phyloP scores from a whole-genome alignment of 164 flowering plant species.

The Nymphaea thermarum region DNA sequence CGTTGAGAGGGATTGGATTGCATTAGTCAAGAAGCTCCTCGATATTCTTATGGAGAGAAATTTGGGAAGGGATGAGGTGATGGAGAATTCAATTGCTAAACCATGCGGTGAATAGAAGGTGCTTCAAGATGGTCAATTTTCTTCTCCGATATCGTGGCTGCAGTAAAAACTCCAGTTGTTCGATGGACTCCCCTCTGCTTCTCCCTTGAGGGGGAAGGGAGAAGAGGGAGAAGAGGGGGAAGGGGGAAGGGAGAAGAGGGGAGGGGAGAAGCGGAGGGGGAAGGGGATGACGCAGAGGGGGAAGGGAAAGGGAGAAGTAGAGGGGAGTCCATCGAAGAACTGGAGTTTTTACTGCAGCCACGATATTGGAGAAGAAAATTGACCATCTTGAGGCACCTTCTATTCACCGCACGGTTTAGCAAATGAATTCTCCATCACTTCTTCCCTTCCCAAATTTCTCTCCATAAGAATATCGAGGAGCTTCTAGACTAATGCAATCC shows the following conservation, averaged over 20 bases:
- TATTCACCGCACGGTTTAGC: constrained; percentile 72
- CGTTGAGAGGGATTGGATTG: constrained; percentile 61
- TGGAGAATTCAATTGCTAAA: constrained; percentile 52
- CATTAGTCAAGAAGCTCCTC: constrained; percentile 49
- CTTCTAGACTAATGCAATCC: constrained; percentile 48
- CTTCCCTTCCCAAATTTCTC: constrained; percentile 16
- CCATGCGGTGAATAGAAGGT: constrained; percentile 69
- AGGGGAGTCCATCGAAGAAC: too few relatives aligned
- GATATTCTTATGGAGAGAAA: constrained; percentile 45
- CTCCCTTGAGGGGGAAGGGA: too few relatives aligned
- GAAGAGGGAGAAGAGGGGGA: too few relatives aligned
- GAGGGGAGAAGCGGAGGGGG: too few relatives aligned
- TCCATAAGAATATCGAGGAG: constrained; percentile 61
- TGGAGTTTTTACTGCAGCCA: constrained; percentile 10
- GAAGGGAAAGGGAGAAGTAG: too few relatives aligned
- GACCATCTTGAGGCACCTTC: constrained; percentile 54
- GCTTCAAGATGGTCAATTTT: constrained; percentile 54
- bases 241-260: too few relatives aligned
- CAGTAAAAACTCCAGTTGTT: constrained; percentile 7
- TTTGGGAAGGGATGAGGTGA: constrained; percentile 23
- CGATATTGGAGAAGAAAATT: constrained; percentile 58
- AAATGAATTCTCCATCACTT: constrained; percentile 32
- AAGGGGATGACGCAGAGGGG: too few relatives aligned
- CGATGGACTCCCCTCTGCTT: too few relatives aligned
- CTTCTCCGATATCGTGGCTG: constrained; percentile 45